phyloP scores from a whole-genome alignment of 805 yeast species.

The Wickerhamomyces ciferrii region DNA sequence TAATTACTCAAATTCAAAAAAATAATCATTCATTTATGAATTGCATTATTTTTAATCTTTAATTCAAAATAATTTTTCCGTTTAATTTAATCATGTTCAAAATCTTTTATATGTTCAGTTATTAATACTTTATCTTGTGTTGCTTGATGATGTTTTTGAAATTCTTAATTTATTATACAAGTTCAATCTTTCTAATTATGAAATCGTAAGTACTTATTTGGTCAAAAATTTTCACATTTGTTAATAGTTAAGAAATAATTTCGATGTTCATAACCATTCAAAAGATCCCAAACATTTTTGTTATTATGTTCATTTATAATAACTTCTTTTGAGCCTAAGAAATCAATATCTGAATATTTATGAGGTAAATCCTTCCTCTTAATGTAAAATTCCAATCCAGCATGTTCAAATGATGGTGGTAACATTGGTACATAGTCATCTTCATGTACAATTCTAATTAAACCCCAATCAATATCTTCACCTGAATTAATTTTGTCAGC shows the following conservation, averaged over 20 bases:
- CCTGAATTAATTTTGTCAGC: slow-evolving; percentile 13
- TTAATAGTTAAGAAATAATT: slow-evolving; percentile 29
- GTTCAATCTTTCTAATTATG: not conserved
- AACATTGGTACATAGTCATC: slow-evolving; percentile 55
- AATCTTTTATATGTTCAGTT: no score
- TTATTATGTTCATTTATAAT: not conserved
- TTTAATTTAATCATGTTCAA: no score
- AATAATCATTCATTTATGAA: no score
- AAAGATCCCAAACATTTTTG: slow-evolving; percentile 8
- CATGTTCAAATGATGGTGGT: slow-evolving; percentile 41
- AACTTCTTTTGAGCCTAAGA: slow-evolving; percentile 6
- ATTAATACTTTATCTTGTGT: not conserved
- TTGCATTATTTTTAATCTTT: no score
- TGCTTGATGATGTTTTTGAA: not conserved
- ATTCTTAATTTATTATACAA: not conserved
- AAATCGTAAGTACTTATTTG: no score
- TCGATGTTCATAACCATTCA: slow-evolving; percentile 32
- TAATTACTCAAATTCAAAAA: no score
- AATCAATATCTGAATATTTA: slow-evolving; percentile 10
- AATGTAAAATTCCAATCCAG: slow-evolving; percentile 27
- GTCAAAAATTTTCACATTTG: slow-evolving; percentile 25
- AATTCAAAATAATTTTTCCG: no score
- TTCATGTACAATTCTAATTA: slow-evolving; percentile 49
- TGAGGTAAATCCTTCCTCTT: slow-evolving; percentile 34
- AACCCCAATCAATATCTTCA: slow-evolving; percentile 27